A percentile compares a stretch with the other conserved stretches of the same genome.
These are phyloP conservation scores for Sphaerostilbella broomeana DNA, from an alignment of 2,329 filamentous ascomycete species.

Conservation along the genomic window DNA sequence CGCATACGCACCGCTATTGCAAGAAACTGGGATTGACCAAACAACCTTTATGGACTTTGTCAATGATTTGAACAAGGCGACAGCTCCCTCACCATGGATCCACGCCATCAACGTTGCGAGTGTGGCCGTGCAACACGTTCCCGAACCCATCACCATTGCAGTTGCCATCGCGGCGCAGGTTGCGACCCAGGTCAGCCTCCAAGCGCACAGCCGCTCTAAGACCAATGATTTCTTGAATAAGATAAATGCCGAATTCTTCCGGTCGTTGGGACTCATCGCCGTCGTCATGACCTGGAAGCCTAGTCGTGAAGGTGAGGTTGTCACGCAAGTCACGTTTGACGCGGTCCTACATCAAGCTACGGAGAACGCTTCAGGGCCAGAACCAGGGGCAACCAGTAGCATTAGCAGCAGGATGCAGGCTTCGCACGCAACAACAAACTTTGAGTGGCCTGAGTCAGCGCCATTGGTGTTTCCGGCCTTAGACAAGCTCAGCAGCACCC, in stretches of 20 bases:
- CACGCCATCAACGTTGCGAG: constrained; percentile 37
- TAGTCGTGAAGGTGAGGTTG: constrained; percentile 23
- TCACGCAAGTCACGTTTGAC: constrained; percentile 28
- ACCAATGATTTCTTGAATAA: constrained; percentile 49
- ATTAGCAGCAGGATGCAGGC: constrained; percentile 25
- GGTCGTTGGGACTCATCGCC: constrained; percentile 45
- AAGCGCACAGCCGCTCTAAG: constrained; percentile 33
- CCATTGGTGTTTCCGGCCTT: constrained; percentile 42
- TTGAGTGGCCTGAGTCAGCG: constrained; percentile 39
- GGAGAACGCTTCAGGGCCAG: constrained; percentile 1
- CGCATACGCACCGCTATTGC: constrained; percentile 45
- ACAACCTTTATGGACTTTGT: constrained; percentile 42
- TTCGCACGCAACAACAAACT: constrained; percentile 29
- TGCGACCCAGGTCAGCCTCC: constrained; percentile 34
- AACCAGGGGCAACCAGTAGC: not conserved
- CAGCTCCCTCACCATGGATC: constrained; percentile 28
- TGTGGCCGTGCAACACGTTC: constrained; percentile 31
- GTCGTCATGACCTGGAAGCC: constrained; percentile 48
- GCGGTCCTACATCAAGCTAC: constrained; percentile 13
- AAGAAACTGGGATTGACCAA: constrained; percentile 40
- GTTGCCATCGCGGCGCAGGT: constrained; percentile 39
- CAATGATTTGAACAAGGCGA: constrained; percentile 38
- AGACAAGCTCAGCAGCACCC: constrained; percentile 21
- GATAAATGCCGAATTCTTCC: constrained; percentile 51
- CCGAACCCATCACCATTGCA: constrained; percentile 34